These are phyloP conservation scores for Pholiota microspora DNA, from an alignment of 768 basidiomycete species.

Conservation along the genomic window DNA sequence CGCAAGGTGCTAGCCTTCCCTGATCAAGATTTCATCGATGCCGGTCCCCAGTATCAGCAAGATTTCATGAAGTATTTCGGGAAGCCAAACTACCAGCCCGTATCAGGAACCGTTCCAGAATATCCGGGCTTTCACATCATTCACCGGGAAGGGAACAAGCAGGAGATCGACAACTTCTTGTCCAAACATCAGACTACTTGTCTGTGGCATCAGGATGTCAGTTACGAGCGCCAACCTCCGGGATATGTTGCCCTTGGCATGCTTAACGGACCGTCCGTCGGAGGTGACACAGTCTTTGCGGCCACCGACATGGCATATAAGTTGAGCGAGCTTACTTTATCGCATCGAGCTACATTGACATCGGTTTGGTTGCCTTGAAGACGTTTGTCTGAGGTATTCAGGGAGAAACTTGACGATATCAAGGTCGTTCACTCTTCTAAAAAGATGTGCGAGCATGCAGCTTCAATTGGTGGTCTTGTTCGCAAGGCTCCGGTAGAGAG, in stretches of 20 bases:
- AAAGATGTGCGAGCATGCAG: conserved; percentile 24
- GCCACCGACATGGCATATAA: conserved; percentile 17
- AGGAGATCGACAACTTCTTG: conserved; percentile 8
- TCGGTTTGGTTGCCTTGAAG: no score
- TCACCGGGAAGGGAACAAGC: conserved; percentile 11
- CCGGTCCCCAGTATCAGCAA: conserved; percentile 6
- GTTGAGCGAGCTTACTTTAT: conserved; percentile 1
- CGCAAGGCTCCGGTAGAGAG: conserved; percentile 25
- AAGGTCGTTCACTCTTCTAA: conserved; percentile 23
- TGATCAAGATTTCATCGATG: conserved; percentile 11
- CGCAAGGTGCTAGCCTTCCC: conserved; percentile 14
- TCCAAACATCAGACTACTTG: conserved; percentile 8
- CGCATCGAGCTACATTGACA: no score
- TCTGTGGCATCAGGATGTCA: conserved; percentile 14
- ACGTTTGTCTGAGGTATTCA: conserved; percentile 13
- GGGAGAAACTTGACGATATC: conserved; percentile 12
- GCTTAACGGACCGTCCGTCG: conserved; percentile 13
- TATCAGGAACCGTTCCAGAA: conserved; percentile 9
- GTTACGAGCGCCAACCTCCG: conserved; percentile 13
- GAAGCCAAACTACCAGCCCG: conserved; percentile 11
- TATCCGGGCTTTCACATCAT: conserved; percentile 15
- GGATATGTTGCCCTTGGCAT: conserved; percentile 12
- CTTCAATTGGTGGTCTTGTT: conserved; percentile 21
- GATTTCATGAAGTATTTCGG: conserved; percentile 15
- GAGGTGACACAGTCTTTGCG: conserved; percentile 18